Base-by-base conservation (phyloP, 2,329 filamentous ascomycete species). In the Tolypocladium capitatum region DNA sequence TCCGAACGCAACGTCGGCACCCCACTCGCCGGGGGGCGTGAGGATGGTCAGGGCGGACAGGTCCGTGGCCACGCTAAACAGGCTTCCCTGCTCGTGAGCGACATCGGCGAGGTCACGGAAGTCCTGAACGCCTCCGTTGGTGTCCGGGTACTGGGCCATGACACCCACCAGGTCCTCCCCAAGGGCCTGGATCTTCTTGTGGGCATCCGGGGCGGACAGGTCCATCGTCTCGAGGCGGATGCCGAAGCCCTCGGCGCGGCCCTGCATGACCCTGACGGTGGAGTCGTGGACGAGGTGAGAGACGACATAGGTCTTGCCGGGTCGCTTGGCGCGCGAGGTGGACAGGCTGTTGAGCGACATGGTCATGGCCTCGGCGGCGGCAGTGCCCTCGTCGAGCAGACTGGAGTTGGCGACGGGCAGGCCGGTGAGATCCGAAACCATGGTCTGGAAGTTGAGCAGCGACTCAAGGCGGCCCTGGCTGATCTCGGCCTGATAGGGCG, bases 401-500 rank as follows among this genome's bases (percentile, higher is more conserved):
- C 88, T 94, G 36, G 91, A 88, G 71, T 97, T 96, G 51, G 91
- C 80, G 53, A 96, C 88, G 21, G 86, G 80, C 30, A 97, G 75
- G 1, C 80, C 88, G 0, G 91, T 96, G 54, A 97, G 72, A 62
- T 96, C 91, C 2, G 83, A 81, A 9, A 94, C 84, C 71, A 97
- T 75, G 18, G 91, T 97, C 72, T 97, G 91, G 71, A 89, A 97
- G 73, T 97, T 97, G 53, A 97, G 73, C 47, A 97, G 72, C 6
- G 88, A 94, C 73, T 96, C 88, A 52, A 97, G 69, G 48, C 91
- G 82, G 33, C 91, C 91, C 69, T 97, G 91, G 64, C 89, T 95
- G 71, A 97, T 95, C 69, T 97, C 91, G 2, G 91, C 85, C 70
- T 97, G 91, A 68, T 96, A 97, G 16, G 91, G 91, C 0, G 91